Conservation (phyloP, 805 yeast species). For the Candida bentonensis region DNA sequence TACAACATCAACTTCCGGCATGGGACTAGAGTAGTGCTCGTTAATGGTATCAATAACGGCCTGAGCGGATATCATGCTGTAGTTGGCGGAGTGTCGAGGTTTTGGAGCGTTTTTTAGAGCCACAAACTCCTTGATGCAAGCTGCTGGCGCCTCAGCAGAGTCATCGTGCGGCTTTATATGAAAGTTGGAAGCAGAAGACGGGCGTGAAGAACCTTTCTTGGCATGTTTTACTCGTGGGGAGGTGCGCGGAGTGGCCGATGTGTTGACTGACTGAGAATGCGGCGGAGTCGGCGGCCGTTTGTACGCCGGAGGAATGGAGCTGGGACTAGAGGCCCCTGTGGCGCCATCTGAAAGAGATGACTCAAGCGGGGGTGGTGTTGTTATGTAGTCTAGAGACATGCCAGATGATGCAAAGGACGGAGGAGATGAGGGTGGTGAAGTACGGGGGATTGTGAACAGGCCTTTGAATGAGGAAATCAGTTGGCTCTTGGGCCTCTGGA, state of each 20-base stretch:
- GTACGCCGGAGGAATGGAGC: not conserved
- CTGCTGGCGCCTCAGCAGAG: not conserved
- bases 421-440: no score
- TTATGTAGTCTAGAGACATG: not conserved
- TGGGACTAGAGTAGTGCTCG: slow-evolving; percentile 17
- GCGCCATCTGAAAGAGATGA: not conserved
- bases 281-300: not conserved
- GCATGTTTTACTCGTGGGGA: no score
- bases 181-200: no score
- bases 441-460: no score
- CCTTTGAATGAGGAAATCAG: no score
- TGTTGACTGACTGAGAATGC: no score
- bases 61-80: not conserved
- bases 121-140: not conserved
- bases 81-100: not conserved
- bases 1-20: slow-evolving; percentile 54
- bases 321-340: not conserved
- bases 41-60: slow-evolving; percentile 12
- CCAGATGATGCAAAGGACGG: no score
- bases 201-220: no score
- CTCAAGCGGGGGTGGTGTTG: not conserved
- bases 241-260: no score
- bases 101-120: not conserved
- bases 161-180: no score
- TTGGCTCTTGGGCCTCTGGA: no score